A percentile compares a stretch with the other conserved stretches of the same genome.
Evolutionary conservation across 78 protist genomes (phyloP).

Genomic region (Guillardia theta): DNA sequence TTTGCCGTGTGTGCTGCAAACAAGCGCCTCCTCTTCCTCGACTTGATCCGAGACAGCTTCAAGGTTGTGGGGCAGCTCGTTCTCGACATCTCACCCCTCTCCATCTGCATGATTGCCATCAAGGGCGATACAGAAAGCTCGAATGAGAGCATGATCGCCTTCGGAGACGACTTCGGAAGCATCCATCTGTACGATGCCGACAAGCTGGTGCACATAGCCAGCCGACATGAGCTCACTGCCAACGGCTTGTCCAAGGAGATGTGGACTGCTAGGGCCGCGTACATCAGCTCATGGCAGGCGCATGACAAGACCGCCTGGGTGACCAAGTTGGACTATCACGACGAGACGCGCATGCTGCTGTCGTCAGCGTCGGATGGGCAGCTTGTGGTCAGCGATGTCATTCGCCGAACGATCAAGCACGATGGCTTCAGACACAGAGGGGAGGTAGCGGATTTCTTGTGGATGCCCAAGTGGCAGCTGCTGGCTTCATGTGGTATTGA

Average conservation of each 20-base stretch:
- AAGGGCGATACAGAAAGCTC: background rate
- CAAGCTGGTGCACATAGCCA: background rate
- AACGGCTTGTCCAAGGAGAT: background rate
- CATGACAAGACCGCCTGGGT: background rate
- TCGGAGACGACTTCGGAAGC: background rate
- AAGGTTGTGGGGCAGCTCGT: background rate
- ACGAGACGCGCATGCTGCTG: background rate
- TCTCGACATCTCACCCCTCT: background rate
- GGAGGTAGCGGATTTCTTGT: background rate
- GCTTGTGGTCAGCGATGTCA: background rate
- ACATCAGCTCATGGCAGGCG: background rate
- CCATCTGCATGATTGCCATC: background rate
- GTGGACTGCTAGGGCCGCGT: background rate
- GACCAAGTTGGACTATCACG: background rate
- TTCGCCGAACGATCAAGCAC: background rate
- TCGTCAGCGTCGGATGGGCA: conserved; percentile 27
- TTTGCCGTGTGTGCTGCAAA: background rate
- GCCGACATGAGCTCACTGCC: background rate
- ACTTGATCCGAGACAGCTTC: background rate
- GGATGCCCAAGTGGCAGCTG: background rate
- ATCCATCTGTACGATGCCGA: background rate
- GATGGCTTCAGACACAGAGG: background rate
- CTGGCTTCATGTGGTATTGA: background rate
- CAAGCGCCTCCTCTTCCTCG: background rate
- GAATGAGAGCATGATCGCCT: background rate